Evolutionary conservation across 805 yeast genomes (phyloP).

Genomic region (Saturnispora diversa): DNA sequence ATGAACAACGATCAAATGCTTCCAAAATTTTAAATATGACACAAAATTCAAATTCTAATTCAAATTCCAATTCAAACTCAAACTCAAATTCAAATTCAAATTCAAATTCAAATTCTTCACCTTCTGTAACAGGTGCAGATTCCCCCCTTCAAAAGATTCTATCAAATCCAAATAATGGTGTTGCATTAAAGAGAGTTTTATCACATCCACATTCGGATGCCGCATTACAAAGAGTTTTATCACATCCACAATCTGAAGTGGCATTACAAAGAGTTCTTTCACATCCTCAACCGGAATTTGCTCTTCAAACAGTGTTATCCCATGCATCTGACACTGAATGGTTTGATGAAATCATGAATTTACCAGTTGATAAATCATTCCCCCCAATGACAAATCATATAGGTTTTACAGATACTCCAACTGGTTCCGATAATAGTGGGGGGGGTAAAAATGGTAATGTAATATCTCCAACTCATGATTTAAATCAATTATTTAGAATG

Average conservation of each 20-base stretch:
- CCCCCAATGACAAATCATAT: constrained; percentile 46
- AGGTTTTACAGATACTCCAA: constrained; percentile 44
- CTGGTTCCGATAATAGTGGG: constrained; percentile 25
- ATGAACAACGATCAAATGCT: not conserved
- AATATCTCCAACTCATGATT: constrained; percentile 32
- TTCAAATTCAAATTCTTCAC: not conserved
- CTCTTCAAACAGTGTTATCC: constrained; percentile 12
- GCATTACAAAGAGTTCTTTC: constrained; percentile 17
- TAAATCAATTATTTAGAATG: constrained; percentile 53
- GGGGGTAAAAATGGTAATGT: constrained; percentile 4
- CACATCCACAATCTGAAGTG: constrained; percentile 17
- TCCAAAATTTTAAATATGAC: not conserved
- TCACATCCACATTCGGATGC: constrained; percentile 16
- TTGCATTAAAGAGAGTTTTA: constrained; percentile 15
- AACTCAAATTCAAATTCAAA: not conserved
- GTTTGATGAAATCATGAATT: constrained; percentile 61
- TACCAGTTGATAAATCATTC: constrained; percentile 56
- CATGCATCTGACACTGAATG: constrained; percentile 39
- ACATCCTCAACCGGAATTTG: constrained; percentile 16
- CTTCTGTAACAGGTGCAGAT: constrained; percentile 5
- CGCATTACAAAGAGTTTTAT: constrained; percentile 15
- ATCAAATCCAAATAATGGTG: constrained; percentile 15
- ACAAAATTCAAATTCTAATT: not conserved
- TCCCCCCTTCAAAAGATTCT: constrained; percentile 13
- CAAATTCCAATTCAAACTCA: not conserved